Percentiles rank a stretch among this genome's conserved stretches.
phyloP scores from a whole-genome alignment of 176 grass and related monocot species.

The Oryza australiensis region DNA sequence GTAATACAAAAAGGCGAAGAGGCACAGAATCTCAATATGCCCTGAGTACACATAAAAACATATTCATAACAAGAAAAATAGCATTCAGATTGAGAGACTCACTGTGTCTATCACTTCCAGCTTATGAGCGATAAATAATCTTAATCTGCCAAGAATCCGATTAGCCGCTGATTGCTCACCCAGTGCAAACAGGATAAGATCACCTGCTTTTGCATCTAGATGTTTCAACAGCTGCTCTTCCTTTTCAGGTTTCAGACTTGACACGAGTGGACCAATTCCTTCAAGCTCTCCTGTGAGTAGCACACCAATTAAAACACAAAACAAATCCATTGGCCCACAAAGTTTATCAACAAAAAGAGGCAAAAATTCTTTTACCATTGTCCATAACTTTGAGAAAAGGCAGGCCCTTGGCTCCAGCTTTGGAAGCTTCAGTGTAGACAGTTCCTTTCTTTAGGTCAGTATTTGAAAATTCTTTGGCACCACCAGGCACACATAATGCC shows the following conservation, averaged over 20 bases:
- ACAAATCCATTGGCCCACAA: not conserved
- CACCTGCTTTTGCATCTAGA: constrained; percentile 59
- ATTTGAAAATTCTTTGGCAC: constrained; percentile 85
- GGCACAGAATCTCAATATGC: not conserved
- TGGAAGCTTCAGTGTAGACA: constrained; percentile 83
- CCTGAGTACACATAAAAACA: constrained; percentile 5
- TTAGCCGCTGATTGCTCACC: constrained; percentile 65
- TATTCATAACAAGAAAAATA: not conserved
- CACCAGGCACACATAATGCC: constrained; percentile 69
- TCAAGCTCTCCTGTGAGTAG: constrained; percentile 75
- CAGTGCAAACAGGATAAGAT: constrained; percentile 93
- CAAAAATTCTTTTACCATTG: constrained; percentile 59
- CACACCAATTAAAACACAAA: constrained; percentile 13
- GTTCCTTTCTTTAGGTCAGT: constrained; percentile 93
- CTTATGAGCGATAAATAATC: constrained; percentile 72
- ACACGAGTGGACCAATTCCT: constrained; percentile 70
- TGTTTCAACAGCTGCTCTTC: constrained; percentile 57
- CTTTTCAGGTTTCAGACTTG: constrained; percentile 69
- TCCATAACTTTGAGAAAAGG: constrained; percentile 95
- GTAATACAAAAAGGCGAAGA: not conserved
- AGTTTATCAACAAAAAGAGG: not conserved
- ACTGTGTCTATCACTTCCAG: constrained; percentile 80
- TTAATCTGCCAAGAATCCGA: constrained; percentile 72
- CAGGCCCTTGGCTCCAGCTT: constrained; percentile 91
- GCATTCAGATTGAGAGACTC: constrained; percentile 29